Base-by-base conservation (phyloP, 169 alveolate genomes). In the Plasmodium gallinaceum region DNA sequence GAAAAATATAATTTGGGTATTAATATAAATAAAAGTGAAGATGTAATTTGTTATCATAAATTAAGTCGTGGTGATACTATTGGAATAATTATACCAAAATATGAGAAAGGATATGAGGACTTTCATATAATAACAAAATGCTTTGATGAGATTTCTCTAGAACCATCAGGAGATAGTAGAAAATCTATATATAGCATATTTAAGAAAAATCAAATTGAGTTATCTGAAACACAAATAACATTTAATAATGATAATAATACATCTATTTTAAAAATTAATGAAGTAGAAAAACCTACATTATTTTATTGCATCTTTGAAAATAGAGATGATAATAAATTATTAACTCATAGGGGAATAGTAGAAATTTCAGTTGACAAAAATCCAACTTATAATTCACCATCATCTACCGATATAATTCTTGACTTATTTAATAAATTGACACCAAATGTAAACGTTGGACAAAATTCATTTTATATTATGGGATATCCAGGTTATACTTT, bases 1-100 rank as follows among this genome's bases (percentile, higher is more conserved):
- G 65, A 65, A 58, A 76, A 76, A 57, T 64, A 64, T 70, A 76
- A 48, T 57, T 20, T 76, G 52, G 74, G 62, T 43, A 45, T 76
- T 52, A 76, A 46, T 26, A 76, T 62, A 39, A 51, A 76, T 42
- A 14, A 54, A 54, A 57, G 57, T 16, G 74, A 68, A 22, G 89
- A 76, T 58, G 76, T 62, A 6, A 76, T 68, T 52, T 76, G 89
- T 60, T 64, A 62, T 12, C 89, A 76, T 52, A 76, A 76, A 65
- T 46, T 76, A 12, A 66, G 76, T 14, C 45, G 26, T 10, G 78
- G 78, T 20, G 89, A 76, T 57, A 76, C 69, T 58, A 76, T 76
- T 22, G 89, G 89, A 7, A 39, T 76, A 39, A 76, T 76, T 20
- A 76, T 76, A 26, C 89, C 89, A 16, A 62, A 46, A 14, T 76